These are phyloP conservation scores for Colletotrichum gigasporum DNA, from an alignment of 2,329 filamentous ascomycete genomes.

Conservation along the genomic window DNA sequence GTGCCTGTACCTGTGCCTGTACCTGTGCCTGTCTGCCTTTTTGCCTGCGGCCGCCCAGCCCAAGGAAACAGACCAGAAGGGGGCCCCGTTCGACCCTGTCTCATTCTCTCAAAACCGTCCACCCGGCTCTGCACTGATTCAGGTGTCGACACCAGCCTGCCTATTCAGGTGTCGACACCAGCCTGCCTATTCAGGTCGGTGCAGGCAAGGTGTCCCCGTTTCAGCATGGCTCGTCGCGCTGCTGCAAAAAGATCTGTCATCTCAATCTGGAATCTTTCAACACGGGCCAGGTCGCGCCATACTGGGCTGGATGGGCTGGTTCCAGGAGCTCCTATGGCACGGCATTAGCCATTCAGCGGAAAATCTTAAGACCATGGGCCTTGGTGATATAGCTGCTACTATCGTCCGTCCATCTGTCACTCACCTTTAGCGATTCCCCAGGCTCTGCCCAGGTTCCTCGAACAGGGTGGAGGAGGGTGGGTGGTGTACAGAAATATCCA, in stretches of 20 bases:
- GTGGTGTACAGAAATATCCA: constrained; percentile 22
- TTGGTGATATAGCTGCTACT: constrained; percentile 44
- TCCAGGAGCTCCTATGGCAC: constrained; percentile 49
- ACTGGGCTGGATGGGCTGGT: constrained; percentile 41
- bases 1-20: not conserved
- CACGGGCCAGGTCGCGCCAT: constrained; percentile 41
- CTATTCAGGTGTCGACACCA: constrained; percentile 2
- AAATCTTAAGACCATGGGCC: constrained; percentile 49
- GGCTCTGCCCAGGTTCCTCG: constrained; percentile 19
- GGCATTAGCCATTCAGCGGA: constrained; percentile 62
- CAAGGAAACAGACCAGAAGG: constrained; percentile 12
- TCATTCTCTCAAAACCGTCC: constrained; percentile 19
- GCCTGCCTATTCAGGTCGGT: constrained; percentile 15
- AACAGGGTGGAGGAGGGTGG: constrained; percentile 34
- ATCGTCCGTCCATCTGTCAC: constrained; percentile 42
- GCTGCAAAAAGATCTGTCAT: constrained; percentile 19
- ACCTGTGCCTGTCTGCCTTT: not conserved
- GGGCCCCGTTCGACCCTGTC: constrained; percentile 24
- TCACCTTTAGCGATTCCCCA: constrained; percentile 39
- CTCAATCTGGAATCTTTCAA: constrained; percentile 33
- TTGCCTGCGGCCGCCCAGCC: constrained; percentile 25
- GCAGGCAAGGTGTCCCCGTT: constrained; percentile 35
- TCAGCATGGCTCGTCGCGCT: constrained; percentile 29
- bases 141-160: constrained; percentile 21
- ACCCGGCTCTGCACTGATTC: constrained; percentile 25